Base-by-base conservation (phyloP, 306 rosid species). In the Trichosanthes cucumerina region DNA sequence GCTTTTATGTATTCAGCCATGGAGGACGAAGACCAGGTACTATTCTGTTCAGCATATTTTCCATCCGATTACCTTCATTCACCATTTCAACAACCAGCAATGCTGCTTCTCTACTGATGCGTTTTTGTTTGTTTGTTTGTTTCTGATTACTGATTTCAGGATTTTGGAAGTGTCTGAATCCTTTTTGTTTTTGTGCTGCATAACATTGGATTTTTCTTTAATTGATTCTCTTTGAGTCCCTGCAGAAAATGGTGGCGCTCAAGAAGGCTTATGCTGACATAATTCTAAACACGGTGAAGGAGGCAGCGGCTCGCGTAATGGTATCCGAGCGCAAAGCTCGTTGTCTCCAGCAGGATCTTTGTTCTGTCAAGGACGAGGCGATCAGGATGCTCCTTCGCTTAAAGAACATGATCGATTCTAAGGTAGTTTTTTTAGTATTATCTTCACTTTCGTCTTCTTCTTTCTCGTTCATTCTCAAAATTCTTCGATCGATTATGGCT, bases 211-310 rank as follows among this genome's bases (percentile, higher is more conserved):
- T 21, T 81, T 72, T 78, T 38, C 24, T 46, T 23, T n/a, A 21
- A 19, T 53, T 56, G 76, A 64, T 19, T 66, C 49, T 44, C 31
- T 73, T n/a, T 23, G 28, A 64, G 39, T n/a, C 7, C 36, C 38
- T 57, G 75, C 85, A 92, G 97, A 89, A 87, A 83, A 53, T 86
- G 89, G 9, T 68, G 88, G 97, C 88, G 44, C 79, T 93, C 85
- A 89, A 93, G 85, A 93, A 81, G 83, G 97, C 91, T 11, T 93
- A 87, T 47, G 97, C 97, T 46, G 93, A 88, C 0, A 87, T 90
- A 50, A 90, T 90, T 74, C 83, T 93, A 77, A 93, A 93, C 85
- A 88, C 96, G 38, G 91, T 87, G 69, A 90, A 90, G 76, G 97
- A 93, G 81, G 91, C 96, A 47, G 97, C 97, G 24, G 85, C 85